phyloP scores from a whole-genome alignment of 305 asterid genomes.

The Stenogyne calaminthoides region DNA sequence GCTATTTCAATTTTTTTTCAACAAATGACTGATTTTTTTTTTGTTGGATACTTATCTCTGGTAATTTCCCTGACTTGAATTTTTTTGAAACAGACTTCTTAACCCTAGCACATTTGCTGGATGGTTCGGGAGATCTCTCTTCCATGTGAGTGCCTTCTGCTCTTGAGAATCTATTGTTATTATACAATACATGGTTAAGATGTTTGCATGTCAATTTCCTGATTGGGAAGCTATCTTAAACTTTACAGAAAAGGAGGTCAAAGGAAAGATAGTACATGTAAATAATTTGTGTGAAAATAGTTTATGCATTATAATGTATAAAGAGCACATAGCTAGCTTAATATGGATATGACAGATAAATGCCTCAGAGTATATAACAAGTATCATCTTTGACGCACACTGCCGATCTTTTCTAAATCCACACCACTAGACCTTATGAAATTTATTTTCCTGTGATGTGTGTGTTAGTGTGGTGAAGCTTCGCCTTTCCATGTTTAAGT shows the following conservation, averaged over 20 bases:
- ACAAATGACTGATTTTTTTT: conserved; percentile 12
- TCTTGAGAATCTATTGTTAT: conserved; percentile 22
- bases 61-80: conserved; percentile 28
- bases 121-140: conserved; percentile 99
- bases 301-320: background rate
- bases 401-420: conserved; percentile 1
- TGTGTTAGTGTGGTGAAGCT: conserved; percentile 5
- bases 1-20: conserved; percentile 7
- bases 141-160: conserved; percentile 71
- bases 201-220: background rate
- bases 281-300: background rate
- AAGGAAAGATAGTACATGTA: background rate
- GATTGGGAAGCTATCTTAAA: background rate
- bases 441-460: conserved; percentile 7
- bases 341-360: background rate
- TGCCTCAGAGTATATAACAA: conserved; percentile 13
- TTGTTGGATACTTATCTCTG: conserved; percentile 6
- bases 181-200: conserved; percentile 1
- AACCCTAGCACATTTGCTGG: conserved; percentile 99
- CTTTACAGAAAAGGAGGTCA: background rate
- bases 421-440: conserved; percentile 10
- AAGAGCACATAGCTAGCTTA: conserved; percentile 18
- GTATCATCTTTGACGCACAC: background rate
- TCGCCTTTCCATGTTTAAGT: conserved; percentile 6
- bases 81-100: conserved; percentile 77